Percentiles rank a stretch among this genome's conserved stretches.
Evolutionary conservation across 2,329 filamentous ascomycete genomes (phyloP).

Genomic region (Fusarium pininemorale): DNA sequence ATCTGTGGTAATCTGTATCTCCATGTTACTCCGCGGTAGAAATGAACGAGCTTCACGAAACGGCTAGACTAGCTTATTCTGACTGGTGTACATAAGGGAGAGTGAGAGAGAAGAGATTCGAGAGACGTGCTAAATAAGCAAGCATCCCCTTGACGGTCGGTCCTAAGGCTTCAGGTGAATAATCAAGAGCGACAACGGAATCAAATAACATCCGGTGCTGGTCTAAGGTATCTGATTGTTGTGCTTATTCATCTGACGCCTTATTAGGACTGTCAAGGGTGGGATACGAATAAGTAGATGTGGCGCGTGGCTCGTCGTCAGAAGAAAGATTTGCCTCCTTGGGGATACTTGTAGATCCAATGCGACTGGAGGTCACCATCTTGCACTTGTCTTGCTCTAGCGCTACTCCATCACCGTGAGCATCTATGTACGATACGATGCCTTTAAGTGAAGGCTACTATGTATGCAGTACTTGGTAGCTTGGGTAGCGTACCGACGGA

Average conservation of each 20-base stretch:
- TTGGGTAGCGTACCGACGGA: slow-evolving; percentile 25
- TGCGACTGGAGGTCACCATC: not conserved
- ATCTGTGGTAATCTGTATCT: not conserved
- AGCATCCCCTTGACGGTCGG: too few species aligned
- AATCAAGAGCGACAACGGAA: too few species aligned
- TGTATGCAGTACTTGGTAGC: not conserved
- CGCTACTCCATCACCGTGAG: slow-evolving; percentile 1
- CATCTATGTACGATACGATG: not conserved
- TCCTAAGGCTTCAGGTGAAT: too few species aligned
- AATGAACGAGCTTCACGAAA: not conserved
- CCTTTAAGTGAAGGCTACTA: not conserved
- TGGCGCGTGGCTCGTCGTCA: not conserved
- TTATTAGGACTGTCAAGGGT: too few species aligned
- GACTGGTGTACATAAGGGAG: slow-evolving; percentile 9
- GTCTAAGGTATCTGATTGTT: too few species aligned
- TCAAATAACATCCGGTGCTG: too few species aligned
- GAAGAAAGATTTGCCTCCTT: not conserved
- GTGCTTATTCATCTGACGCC: too few species aligned
- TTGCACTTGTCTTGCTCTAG: not conserved
- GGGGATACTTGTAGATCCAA: not conserved
- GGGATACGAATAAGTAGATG: not conserved
- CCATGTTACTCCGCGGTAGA: not conserved
- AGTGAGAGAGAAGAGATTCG: not conserved
- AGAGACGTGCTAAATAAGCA: not conserved
- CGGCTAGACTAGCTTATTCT: not conserved